These are phyloP conservation scores for Cymbopogon citratus DNA, from an alignment of 176 grass and related monocot genomes.

Conservation along the genomic window DNA sequence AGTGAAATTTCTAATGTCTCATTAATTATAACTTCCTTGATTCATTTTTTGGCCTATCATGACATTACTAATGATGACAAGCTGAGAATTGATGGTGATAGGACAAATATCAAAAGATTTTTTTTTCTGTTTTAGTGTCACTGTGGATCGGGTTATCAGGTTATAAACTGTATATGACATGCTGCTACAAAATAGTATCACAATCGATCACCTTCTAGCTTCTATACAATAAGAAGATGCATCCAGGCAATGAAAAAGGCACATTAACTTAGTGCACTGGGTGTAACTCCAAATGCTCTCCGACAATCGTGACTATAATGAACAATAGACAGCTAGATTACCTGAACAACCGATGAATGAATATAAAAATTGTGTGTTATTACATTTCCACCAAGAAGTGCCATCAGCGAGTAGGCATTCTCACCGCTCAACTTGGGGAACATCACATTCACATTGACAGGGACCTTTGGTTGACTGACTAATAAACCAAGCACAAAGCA, in stretches of 20 bases:
- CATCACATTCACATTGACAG: conserved; percentile 52
- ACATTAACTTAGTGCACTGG: not conserved
- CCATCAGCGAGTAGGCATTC: conserved; percentile 79
- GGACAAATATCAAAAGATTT: no score
- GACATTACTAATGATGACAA: no score
- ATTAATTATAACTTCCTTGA: no score
- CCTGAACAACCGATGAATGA: conserved; percentile 76
- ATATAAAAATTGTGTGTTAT: conserved; percentile 75
- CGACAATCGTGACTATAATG: not conserved
- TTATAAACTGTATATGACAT: no score
- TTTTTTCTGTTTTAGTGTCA: no score
- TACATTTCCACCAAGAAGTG: conserved; percentile 71
- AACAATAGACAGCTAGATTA: not conserved
- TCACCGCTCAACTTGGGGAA: conserved; percentile 84
- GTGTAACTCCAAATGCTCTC: not conserved
- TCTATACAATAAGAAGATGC: not conserved
- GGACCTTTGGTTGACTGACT: conserved; percentile 66
- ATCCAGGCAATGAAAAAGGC: not conserved
- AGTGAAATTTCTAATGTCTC: no score
- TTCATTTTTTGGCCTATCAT: no score
- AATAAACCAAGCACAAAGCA: conserved; percentile 71
- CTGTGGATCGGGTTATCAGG: no score
- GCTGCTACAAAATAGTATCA: no score
- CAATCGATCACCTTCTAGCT: no score
- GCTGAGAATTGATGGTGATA: no score